Base-by-base conservation (phyloP, 2,329 filamentous ascomycete species). In the Fusarium sacchari region DNA sequence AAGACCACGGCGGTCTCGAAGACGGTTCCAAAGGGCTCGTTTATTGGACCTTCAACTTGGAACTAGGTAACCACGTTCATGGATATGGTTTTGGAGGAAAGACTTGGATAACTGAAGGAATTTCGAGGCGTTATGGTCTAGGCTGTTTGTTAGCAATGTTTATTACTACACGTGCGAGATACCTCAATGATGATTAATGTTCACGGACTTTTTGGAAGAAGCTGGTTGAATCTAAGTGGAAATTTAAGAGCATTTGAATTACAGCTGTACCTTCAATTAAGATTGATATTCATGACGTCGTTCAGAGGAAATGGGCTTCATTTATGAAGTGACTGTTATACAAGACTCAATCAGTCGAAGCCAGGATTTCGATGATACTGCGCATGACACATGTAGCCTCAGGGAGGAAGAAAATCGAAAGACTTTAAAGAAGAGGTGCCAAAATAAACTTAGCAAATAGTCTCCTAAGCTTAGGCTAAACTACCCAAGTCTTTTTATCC, bases 1-100 rank as follows among this genome's bases (percentile, higher is more conserved):
- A 69, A 69, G 26, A 82, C 79, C 10, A 72, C 75, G n/a, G 86
- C 88, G 4, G 82, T 88, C 67, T 83, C 84, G 71, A 83, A 78
- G 49, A 76, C 77, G 9, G 77, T 88, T 12, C 73, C 82, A 11
- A 75, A 82, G 2, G 86, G 86, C 4, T 80, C 86, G 72, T 86
- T 80, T 7, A 88, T 90, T 80, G 88, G 88, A 42, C 88, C 88
- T 8, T 80, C 80, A 20, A 78, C 77, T 18, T 88, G 86, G 87
- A 83, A 82, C 42, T 87, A 52, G 62, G 56, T 46, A 32, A 40
- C 40, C 18, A 24, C 46, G 36, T 37, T 52, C 50, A 58, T 47
- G 46, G 55, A 50, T 53, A 60, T 66, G 37, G 30, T 32, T 43
- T 58, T 66, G 57, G 73, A 67, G 65, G 68, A 58, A 63, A 68